Conservation (phyloP, 495 filamentous ascomycete species). For the Tuber calosporum region DNA sequence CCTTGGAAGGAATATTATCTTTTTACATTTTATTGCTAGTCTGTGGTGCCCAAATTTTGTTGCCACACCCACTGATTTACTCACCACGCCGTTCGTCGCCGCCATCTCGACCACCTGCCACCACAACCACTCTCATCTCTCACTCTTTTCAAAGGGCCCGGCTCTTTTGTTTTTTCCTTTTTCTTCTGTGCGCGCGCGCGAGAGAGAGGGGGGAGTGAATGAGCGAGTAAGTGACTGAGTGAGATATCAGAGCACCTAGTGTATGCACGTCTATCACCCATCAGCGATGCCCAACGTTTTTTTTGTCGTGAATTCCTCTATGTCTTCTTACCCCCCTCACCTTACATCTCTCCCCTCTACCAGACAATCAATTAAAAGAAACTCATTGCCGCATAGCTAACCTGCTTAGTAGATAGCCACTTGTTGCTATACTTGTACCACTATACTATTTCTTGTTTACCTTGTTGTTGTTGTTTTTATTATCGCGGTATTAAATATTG, state of each 20-base stretch:
- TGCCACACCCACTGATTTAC: not conserved
- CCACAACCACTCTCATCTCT: not conserved
- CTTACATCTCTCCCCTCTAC: not conserved
- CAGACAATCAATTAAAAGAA: not conserved
- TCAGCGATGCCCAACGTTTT: not conserved
- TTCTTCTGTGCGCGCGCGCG: not conserved
- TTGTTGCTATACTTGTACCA: not conserved
- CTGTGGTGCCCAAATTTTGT: not conserved
- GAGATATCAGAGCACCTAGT: not conserved
- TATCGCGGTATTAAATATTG: not conserved
- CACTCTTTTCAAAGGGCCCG: not conserved
- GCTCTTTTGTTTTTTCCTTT: not conserved
- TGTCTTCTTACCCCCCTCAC: not conserved
- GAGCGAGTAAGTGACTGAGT: not conserved
- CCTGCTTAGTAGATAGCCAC: constrained; percentile 1
- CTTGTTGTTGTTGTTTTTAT: not conserved
- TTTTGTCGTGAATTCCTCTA: not conserved
- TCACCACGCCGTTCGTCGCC: not conserved
- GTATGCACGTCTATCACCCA: not conserved
- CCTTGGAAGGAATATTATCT: not conserved
- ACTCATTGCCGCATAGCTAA: not conserved
- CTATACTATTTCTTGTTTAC: not conserved
- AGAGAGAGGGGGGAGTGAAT: not conserved
- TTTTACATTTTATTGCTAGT: not conserved
- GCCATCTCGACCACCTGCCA: not conserved